Evolutionary conservation across 345 rosid genomes (phyloP).

Genomic region (Citrus sp.): DNA sequence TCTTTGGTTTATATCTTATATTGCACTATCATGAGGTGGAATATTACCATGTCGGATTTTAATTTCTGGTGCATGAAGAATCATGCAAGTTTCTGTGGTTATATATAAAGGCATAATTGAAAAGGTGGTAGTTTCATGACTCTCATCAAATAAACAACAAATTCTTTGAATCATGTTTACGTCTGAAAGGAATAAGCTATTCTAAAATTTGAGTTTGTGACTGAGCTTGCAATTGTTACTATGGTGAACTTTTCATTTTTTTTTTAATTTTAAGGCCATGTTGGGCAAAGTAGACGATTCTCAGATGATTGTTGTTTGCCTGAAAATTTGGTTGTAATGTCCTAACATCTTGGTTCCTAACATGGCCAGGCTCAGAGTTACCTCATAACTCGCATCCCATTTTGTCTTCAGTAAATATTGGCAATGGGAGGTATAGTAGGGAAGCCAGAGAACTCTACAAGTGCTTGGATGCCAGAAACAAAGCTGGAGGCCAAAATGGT

Average conservation of each 20-base stretch:
- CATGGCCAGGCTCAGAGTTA: conserved; percentile 19
- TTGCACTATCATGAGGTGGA: too few relatives aligned
- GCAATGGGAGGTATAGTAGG: conserved; percentile 65
- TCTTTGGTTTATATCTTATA: not conserved
- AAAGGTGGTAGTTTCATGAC: not conserved
- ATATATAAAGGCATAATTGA: not conserved
- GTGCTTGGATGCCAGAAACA: conserved; percentile 58
- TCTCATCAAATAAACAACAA: not conserved
- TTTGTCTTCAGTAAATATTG: not conserved
- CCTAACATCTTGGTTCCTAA: conserved; percentile 5
- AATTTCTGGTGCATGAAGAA: not conserved
- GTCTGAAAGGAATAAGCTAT: not conserved
- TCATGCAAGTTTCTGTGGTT: not conserved
- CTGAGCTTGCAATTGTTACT: not conserved
- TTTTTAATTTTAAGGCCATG: too few relatives aligned
- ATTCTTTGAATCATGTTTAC: not conserved
- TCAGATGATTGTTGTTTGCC: not conserved
- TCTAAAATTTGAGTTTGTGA: not conserved
- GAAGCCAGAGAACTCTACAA: conserved; percentile 36
- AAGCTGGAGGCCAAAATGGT: conserved; percentile 81
- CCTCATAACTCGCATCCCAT: conserved; percentile 9
- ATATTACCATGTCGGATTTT: not conserved
- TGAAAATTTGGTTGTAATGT: not conserved
- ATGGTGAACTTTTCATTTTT: not conserved
- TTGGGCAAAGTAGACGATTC: not conserved